These are phyloP conservation scores for Pleoardoris graminearum DNA, from an alignment of 2,329 filamentous ascomycete genomes.

Conservation along the genomic window DNA sequence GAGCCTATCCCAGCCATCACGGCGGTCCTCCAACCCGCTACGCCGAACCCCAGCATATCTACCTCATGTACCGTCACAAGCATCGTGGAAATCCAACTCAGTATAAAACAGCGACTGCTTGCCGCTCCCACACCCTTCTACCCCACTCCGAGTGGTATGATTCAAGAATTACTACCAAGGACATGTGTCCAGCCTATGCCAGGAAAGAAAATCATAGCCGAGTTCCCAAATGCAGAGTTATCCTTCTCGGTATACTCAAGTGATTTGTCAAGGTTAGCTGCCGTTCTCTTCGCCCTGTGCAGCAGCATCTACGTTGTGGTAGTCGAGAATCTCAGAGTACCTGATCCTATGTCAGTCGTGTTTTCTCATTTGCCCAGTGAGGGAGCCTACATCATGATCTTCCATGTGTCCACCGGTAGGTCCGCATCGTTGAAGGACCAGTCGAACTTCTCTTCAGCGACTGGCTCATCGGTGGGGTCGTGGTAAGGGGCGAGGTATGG, in stretches of 20 bases:
- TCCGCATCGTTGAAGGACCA: conserved; percentile 99
- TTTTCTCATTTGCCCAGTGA: not conserved
- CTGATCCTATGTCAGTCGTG: conserved; percentile 53
- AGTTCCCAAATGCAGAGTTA: conserved; percentile 9
- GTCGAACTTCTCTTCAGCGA: conserved; percentile 96
- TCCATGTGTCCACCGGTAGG: conserved; percentile 98
- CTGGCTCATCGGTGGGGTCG: conserved; percentile 93
- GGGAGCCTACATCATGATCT: conserved; percentile 95
- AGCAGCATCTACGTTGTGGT: conserved; percentile 88
- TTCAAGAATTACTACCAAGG: conserved; percentile 13
- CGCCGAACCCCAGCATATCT: conserved; percentile 14
- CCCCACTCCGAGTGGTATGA: conserved; percentile 10
- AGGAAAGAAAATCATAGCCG: conserved; percentile 4
- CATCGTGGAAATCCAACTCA: conserved; percentile 12
- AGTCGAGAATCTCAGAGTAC: conserved; percentile 99
- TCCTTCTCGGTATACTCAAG: not conserved
- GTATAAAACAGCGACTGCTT: conserved; percentile 6
- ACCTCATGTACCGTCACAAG: conserved; percentile 14
- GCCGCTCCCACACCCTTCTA: conserved; percentile 9
- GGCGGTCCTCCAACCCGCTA: not conserved
- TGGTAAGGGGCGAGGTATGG: conserved; percentile 96
- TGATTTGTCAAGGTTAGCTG: conserved; percentile 24
- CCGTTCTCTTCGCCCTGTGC: conserved; percentile 40
- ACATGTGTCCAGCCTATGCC: conserved; percentile 20
- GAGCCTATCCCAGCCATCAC: not conserved